Percentiles rank a stretch among this genome's conserved stretches.
Evolutionary conservation across 441 rosid genomes (phyloP).

Genomic region (Croton laevigatus): DNA sequence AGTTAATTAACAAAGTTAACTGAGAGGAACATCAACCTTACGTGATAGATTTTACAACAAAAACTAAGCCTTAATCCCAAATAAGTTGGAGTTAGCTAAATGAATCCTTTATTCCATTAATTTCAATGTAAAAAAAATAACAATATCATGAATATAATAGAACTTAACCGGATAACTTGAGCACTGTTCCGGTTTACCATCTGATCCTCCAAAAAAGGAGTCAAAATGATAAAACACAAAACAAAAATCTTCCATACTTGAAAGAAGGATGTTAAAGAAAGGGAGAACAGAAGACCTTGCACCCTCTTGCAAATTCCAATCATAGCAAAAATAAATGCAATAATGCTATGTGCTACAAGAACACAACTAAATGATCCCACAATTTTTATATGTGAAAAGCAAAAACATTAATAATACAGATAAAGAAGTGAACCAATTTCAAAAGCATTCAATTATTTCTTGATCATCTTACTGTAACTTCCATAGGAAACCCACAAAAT

Average conservation of each 20-base stretch:
- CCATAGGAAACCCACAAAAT: slow-evolving; percentile 56
- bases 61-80: too few species aligned
- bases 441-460: not conserved
- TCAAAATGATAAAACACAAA: not conserved
- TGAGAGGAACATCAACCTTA: not conserved
- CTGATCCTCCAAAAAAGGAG: not conserved
- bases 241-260: not conserved
- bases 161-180: not conserved
- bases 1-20: not conserved
- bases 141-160: not conserved
- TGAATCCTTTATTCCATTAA: too few species aligned
- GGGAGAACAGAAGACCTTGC: not conserved
- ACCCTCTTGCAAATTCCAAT: not conserved
- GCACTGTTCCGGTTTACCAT: not conserved
- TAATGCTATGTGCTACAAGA: not conserved
- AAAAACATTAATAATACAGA: not conserved
- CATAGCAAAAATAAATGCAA: slow-evolving; percentile 8
- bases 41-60: not conserved
- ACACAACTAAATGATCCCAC: not conserved
- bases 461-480: slow-evolving; percentile 61
- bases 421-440: slow-evolving; percentile 6
- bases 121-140: not conserved
- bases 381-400: not conserved
- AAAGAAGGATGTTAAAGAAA: not conserved
- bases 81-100: too few species aligned